These are phyloP conservation scores for Botrytis hyacinthi DNA, from an alignment of 2,329 filamentous ascomycete species.

Conservation along the genomic window DNA sequence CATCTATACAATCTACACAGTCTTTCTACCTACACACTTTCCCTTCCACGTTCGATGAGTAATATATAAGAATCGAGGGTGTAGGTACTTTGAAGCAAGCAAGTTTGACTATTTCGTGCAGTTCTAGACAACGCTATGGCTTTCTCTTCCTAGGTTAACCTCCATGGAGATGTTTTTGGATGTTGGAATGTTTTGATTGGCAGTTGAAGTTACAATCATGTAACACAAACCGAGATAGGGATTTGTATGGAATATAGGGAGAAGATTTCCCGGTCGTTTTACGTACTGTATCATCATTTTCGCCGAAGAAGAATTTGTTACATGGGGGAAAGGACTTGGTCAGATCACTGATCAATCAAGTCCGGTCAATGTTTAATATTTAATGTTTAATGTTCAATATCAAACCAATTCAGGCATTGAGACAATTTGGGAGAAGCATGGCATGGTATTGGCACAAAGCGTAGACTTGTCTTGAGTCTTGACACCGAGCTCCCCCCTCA, in stretches of 20 bases:
- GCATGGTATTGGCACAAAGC: not conserved
- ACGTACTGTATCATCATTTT: constrained; percentile 20
- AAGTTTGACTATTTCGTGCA: constrained; percentile 5
- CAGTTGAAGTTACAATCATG: not conserved
- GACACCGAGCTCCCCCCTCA: not conserved
- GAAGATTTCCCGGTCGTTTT: constrained; percentile 20
- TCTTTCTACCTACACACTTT: not conserved
- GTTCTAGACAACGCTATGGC: not conserved
- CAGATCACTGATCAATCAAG: not conserved
- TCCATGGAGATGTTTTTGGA: not conserved
- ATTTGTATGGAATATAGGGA: not conserved
- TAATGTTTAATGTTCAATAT: not conserved
- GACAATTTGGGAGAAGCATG: not conserved
- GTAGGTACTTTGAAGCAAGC: not conserved
- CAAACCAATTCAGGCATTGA: constrained; percentile 2
- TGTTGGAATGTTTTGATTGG: not conserved
- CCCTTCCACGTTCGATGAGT: not conserved
- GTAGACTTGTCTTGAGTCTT: not conserved
- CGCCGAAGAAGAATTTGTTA: constrained; percentile 8
- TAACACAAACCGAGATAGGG: constrained; percentile 3
- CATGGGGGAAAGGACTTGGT: constrained; percentile 1
- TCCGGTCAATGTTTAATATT: not conserved
- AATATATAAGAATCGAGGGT: not conserved
- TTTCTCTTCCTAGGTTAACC: not conserved
- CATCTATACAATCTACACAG: not conserved